Evolutionary conservation across 2,329 filamentous ascomycete genomes (phyloP), one percentile per base, ranked within the genome.

Genomic region (Xylaria sp.): DNA sequence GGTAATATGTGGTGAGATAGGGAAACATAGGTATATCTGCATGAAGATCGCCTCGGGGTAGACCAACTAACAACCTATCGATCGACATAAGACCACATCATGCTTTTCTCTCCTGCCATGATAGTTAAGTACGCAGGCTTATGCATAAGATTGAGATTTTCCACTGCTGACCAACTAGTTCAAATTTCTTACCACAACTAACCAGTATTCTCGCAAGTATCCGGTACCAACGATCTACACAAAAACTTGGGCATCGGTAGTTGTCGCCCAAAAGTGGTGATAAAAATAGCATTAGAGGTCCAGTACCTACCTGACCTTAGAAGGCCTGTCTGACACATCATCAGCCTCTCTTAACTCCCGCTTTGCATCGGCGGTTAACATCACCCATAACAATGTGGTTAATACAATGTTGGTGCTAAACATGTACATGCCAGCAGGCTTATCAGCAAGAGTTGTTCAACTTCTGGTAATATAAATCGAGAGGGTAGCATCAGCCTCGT

Each of bases 401-500:
- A 22, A 22, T 31, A 47, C 3, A 17, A 13, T 5, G 45, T 29
- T 11, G 25, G 13, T 13, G 11, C 11, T 0, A 45, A 45, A 45
- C 9, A 45, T 45, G 10, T 22, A 45, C n/a, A 22, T 45, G 4
- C 25, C 20, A 5, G 25, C n/a, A 45, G 3, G 45, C 2, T 15
- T 6, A 31, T 17, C 5, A 13, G 27, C 45, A 36, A 31, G 17
- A 33, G 13, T 10, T 15, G 11, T 39, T 11, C 29, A 33, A 29
- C 15, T 38, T 22, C 47, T 22, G 3, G n/a, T 25, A 29, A n/a
- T 44, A 51, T 20, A 57, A 45, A 20, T 39, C 17, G 20, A 11
- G n/a, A 20, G 50, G 22, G 50, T 49, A 51, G 54, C 25, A 50
- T 33, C 44, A 44, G 38, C 44, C 27, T 58, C 22, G 53, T 57